Conservation (phyloP, 108 stramenopile species). For the Cyclotella atomus region DNA sequence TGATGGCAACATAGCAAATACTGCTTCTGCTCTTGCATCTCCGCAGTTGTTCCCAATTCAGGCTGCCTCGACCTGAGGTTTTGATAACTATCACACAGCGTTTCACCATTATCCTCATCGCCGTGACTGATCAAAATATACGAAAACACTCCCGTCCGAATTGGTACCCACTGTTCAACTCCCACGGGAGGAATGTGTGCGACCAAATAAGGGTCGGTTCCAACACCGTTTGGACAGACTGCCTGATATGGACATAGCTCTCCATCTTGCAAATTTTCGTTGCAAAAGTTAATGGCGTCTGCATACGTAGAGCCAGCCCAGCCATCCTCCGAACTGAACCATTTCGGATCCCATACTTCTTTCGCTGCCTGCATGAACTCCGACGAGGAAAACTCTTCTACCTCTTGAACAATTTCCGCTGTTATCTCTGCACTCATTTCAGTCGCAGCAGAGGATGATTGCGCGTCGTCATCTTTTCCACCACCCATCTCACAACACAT, state of each 20-base stretch:
- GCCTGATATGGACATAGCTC: slow-evolving; percentile 14
- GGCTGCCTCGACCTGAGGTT: slow-evolving; percentile 1
- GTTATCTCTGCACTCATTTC: neutral
- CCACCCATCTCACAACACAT: neutral
- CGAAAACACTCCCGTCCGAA: neutral
- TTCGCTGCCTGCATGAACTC: neutral
- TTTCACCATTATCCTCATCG: neutral
- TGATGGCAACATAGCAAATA: slow-evolving; percentile 18
- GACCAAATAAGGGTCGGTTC: neutral
- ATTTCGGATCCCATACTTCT: slow-evolving; percentile 6
- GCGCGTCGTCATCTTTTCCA: neutral
- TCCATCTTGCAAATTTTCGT: neutral
- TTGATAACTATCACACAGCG: slow-evolving; percentile 1
- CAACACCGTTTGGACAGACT: slow-evolving; percentile 12
- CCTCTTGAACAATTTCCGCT: neutral
- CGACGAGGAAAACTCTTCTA: neutral
- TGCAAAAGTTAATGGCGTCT: slow-evolving; percentile 12
- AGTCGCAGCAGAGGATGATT: neutral
- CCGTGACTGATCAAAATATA: slow-evolving; percentile 11
- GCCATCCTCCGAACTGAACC: slow-evolving; percentile 1
- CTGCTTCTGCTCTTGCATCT: slow-evolving; percentile 1
- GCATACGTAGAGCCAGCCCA: slow-evolving; percentile 5
- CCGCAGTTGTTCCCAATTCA: neutral
- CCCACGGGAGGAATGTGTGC: neutral
- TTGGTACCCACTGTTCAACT: slow-evolving; percentile 20